phyloP scores from a whole-genome alignment of 1,139 yeast species.

The Geotrichum macrosporum region DNA sequence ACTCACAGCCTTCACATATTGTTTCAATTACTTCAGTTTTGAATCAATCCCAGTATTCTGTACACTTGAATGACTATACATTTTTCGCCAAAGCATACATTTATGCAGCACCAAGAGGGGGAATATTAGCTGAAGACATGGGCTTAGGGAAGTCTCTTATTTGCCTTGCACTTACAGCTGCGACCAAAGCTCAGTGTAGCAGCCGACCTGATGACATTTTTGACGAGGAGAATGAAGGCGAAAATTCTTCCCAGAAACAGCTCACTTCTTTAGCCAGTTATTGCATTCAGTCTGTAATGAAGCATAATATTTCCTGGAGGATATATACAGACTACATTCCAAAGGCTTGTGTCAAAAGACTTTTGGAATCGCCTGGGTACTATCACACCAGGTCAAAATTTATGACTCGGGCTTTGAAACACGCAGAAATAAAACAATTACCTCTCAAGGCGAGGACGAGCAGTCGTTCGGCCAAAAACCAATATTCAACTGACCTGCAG shows the following conservation, averaged over 20 bases:
- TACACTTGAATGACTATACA: slow-evolving; percentile 36
- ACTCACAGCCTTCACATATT: slow-evolving; percentile 46
- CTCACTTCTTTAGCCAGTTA: slow-evolving; percentile 43
- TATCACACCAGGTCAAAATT: slow-evolving; percentile 10
- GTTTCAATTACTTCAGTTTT: slow-evolving; percentile 33
- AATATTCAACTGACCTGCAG: slow-evolving; percentile 22
- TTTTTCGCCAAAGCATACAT: slow-evolving; percentile 40
- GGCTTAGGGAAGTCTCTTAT: slow-evolving; percentile 70
- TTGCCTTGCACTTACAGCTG: slow-evolving; percentile 56
- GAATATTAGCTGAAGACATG: slow-evolving; percentile 73
- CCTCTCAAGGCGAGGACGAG: slow-evolving; percentile 22
- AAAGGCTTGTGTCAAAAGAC: slow-evolving; percentile 36
- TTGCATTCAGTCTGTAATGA: slow-evolving; percentile 45
- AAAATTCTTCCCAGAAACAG: slow-evolving; percentile 20
- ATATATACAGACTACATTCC: slow-evolving; percentile 44
- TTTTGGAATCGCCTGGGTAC: slow-evolving; percentile 11
- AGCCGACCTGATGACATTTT: slow-evolving; percentile 40
- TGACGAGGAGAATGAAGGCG: slow-evolving; percentile 17
- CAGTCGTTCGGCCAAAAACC: slow-evolving; percentile 25
- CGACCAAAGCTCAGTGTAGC: slow-evolving; percentile 52
- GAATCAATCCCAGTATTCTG: slow-evolving; percentile 28
- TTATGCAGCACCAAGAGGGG: slow-evolving; percentile 47
- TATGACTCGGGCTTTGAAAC: slow-evolving; percentile 31
- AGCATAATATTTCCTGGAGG: slow-evolving; percentile 57
- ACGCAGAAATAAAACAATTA: slow-evolving; percentile 19